Conservation (phyloP, 768 basidiomycete species). For the Trametes cubensis region DNA sequence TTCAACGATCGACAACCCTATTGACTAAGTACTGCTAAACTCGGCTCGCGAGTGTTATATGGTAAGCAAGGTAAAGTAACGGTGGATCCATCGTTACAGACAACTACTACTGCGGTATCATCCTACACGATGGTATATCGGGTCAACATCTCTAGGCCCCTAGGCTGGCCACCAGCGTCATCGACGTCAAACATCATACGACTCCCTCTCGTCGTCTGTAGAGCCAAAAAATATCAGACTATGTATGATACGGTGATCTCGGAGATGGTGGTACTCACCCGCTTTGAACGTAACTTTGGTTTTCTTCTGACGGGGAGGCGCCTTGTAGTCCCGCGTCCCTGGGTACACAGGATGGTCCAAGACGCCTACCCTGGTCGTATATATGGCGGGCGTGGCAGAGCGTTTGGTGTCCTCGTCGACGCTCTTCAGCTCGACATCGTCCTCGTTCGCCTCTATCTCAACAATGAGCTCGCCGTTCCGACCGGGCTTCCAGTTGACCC, state of each 20-base stretch:
- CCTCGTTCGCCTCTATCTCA: conserved; percentile 23
- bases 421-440: conserved; percentile 16
- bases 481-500: conserved; percentile 35
- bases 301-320: conserved; percentile 16
- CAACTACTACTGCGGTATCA: background rate
- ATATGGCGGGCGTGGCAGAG: conserved; percentile 8
- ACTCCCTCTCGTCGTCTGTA: background rate
- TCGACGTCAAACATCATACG: background rate
- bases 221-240: background rate
- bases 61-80: too few relatives aligned
- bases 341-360: conserved; percentile 16
- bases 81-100: too few relatives aligned
- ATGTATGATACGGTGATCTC: too few relatives aligned
- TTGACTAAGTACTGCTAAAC: too few relatives aligned
- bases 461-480: conserved; percentile 26
- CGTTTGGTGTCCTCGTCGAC: conserved; percentile 1
- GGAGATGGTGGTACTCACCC: background rate
- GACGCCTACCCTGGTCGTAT: conserved; percentile 23
- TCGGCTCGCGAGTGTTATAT: background rate
- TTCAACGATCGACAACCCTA: too few relatives aligned
- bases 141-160: background rate
- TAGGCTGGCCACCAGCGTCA: background rate
- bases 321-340: conserved; percentile 18
- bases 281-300: background rate
- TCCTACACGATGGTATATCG: conserved; percentile 8